A percentile compares a stretch with the other conserved stretches of the same genome.
Evolutionary conservation across 2,329 filamentous ascomycete genomes (phyloP).

Genomic region (Paradendryphiella salina): DNA sequence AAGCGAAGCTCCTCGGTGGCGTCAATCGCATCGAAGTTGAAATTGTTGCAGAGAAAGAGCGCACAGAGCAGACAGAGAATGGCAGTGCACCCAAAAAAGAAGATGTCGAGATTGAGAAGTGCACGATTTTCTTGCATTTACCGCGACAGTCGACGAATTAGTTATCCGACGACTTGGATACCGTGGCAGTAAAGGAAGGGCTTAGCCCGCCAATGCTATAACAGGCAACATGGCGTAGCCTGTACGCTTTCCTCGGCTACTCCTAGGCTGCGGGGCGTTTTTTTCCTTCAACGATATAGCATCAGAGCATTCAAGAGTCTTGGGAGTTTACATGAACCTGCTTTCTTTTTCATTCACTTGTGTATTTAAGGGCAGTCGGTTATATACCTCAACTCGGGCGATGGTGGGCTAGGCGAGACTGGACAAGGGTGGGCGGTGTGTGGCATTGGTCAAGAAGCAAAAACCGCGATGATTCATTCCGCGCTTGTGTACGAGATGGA

Average conservation of each 20-base stretch:
- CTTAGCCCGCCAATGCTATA: not conserved
- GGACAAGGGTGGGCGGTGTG: not conserved
- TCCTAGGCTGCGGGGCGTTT: not conserved
- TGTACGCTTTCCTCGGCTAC: not conserved
- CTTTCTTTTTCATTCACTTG: too few relatives aligned
- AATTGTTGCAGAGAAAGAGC: constrained; percentile 69
- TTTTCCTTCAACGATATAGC: not conserved
- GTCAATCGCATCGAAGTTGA: constrained; percentile 80
- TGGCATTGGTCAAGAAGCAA: not conserved
- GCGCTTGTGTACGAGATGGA: not conserved
- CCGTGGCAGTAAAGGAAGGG: not conserved
- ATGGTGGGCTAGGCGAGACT: not conserved
- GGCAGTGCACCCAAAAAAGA: constrained; percentile 25
- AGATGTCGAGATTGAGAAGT: constrained; percentile 74
- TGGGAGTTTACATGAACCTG: too few relatives aligned
- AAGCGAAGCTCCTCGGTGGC: constrained; percentile 70
- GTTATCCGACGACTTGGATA: not conserved
- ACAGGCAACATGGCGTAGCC: not conserved
- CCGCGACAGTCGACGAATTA: constrained; percentile 47
- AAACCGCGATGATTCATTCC: not conserved
- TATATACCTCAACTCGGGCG: constrained; percentile 7
- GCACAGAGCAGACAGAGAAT: constrained; percentile 42
- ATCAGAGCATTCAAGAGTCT: too few relatives aligned
- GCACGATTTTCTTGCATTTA: constrained; percentile 75
- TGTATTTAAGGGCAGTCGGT: not conserved